Base-by-base conservation (phyloP, 495 filamentous ascomycete species). In the Penicillium soppii region DNA sequence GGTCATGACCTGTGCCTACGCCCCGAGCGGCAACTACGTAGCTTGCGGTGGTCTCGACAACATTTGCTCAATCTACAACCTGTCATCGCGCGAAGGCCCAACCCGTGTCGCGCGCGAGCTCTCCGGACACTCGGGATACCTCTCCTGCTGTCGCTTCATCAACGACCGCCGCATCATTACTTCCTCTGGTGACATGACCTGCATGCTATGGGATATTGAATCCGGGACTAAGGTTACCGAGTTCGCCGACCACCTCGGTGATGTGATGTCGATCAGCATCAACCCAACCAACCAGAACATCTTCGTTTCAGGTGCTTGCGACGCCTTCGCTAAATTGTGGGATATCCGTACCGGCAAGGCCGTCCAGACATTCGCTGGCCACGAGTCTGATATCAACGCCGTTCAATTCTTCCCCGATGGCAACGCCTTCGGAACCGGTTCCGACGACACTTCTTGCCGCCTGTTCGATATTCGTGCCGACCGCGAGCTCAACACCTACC, bases 1-100 rank as follows among this genome's bases (percentile, higher is more conserved):
- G 94, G 94, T 98, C 66, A 98, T 98, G 94, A 98, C 92, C 58
- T 98, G 94, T 81, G 94, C 94, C 59, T 98, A 98, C 70, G 92
- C 95, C 61, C 94, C 94, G 10, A 96, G 91, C 67, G 94, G 94
- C 16, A 98, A 98, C 71, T 98, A 90, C 66, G 94, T 98, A 43
- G 94, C 94, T 22, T 98, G 94, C 66, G 94, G 94, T 78, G 94
- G 94, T 77, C 80, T 98, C 46, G 94, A 98, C 71, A 98, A 98
- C 75, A 98, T 98, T 65, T 97, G 94, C 80, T 97, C 94, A 53
- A 96, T 98, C 63, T 98, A 98, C 80, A 98, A 98, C 74, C 85
- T 98, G 51, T 94, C 92, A 25, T 91, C 92, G 54, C 85, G 94
- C 52, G 94, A 98, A 63, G 94, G 94, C 17, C 94, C 94, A 4